Evolutionary conservation across 495 filamentous ascomycete genomes (phyloP).

Genomic region (Xylaria sp.): DNA sequence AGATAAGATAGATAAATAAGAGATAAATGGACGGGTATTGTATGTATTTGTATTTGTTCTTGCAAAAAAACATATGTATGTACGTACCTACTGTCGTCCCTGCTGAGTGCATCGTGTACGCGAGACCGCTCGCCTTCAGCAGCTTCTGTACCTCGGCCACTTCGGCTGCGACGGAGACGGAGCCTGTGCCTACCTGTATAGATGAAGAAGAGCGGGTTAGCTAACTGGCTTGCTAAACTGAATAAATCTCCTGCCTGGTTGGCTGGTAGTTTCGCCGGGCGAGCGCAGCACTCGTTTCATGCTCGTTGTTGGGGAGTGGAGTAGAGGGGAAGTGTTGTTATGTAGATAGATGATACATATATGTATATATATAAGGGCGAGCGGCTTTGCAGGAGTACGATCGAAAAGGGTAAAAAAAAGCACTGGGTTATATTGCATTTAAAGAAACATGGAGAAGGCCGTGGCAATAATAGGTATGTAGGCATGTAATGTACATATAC

Average conservation of each 20-base stretch:
- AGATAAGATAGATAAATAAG: no score
- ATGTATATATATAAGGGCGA: no score
- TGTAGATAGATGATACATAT: not conserved
- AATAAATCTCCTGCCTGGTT: not conserved
- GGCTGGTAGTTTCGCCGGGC: not conserved
- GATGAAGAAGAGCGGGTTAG: not conserved
- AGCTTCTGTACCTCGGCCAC: conserved; percentile 90
- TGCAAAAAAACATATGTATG: no score
- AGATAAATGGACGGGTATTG: conserved; percentile 1
- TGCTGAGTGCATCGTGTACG: conserved; percentile 87
- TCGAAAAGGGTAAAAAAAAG: no score
- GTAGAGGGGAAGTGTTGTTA: not conserved
- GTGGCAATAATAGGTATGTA: not conserved
- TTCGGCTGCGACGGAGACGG: conserved; percentile 82
- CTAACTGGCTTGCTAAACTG: not conserved
- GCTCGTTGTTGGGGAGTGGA: not conserved
- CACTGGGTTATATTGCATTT: no score
- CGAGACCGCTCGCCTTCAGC: conserved; percentile 76
- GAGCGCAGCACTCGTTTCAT: not conserved
- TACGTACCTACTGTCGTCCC: conserved; percentile 90
- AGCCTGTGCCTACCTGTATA: conserved; percentile 76
- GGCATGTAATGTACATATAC: not conserved
- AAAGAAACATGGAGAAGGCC: no score
- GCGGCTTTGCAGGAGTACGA: no score
- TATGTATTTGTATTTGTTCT: no score